Evolutionary conservation across 495 filamentous ascomycete species (phyloP).

Genomic region (Neurospora sp.): DNA sequence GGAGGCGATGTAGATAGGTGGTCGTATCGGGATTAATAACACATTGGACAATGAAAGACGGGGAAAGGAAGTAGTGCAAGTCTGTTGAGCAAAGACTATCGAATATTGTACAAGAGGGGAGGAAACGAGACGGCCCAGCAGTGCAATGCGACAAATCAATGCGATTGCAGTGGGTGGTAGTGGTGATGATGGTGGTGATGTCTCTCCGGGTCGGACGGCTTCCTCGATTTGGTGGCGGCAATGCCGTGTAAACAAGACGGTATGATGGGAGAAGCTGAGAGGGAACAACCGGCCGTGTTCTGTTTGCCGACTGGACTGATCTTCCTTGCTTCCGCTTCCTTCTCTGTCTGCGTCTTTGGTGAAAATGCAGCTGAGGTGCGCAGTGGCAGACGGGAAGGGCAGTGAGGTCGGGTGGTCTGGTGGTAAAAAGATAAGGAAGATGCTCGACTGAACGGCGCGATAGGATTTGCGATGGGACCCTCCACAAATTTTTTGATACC

Average conservation of each 20-base stretch:
- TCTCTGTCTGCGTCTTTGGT: neutral
- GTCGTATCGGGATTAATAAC: slow-evolving; percentile 2
- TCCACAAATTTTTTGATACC: neutral
- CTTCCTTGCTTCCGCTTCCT: neutral
- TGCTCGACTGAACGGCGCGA: neutral
- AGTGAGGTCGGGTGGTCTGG: neutral
- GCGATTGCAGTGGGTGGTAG: neutral
- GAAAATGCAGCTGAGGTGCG: neutral
- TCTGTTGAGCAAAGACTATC: neutral
- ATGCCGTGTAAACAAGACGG: neutral
- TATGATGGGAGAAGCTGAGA: neutral
- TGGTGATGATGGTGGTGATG: neutral
- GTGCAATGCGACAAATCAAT: neutral
- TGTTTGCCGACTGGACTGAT: neutral
- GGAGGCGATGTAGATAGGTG: neutral
- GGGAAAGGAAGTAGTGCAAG: neutral
- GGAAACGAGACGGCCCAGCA: neutral
- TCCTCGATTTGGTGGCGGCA: neutral
- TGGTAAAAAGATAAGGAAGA: neutral
- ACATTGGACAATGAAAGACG: slow-evolving; percentile 12
- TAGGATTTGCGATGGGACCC: neutral
- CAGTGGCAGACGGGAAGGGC: neutral
- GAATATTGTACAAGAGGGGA: neutral
- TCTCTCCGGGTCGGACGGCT: neutral
- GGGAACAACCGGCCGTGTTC: neutral